These are phyloP conservation scores for Yamadazyma nakazawae DNA, from an alignment of 805 yeast genomes.

Conservation along the genomic window DNA sequence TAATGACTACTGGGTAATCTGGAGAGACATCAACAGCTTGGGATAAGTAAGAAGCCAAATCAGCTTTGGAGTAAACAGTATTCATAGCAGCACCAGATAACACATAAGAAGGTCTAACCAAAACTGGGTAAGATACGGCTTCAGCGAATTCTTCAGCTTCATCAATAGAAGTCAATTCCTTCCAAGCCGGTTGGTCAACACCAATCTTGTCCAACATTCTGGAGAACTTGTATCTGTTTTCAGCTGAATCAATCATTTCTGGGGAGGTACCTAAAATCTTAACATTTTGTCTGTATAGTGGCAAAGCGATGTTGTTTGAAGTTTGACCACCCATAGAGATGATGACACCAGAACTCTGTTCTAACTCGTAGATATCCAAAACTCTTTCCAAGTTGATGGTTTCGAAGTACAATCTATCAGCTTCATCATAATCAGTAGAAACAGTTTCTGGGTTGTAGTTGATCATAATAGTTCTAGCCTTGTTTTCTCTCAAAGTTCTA, in stretches of 20 bases:
- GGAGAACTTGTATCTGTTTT: conserved; percentile 95
- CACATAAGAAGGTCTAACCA: conserved; percentile 97
- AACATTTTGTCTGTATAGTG: conserved; percentile 89
- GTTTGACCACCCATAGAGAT: conserved; percentile 99
- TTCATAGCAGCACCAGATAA: conserved; percentile 99
- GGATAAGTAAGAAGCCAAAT: conserved; percentile 77
- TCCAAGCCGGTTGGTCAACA: conserved; percentile 99
- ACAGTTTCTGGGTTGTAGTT: conserved; percentile 99
- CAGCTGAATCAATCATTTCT: conserved; percentile 97
- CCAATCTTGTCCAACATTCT: conserved; percentile 95
- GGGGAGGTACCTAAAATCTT: conserved; percentile 97
- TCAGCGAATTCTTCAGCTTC: conserved; percentile 94
- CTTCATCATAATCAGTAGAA: conserved; percentile 97
- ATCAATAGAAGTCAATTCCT: conserved; percentile 85
- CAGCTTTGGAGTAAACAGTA: conserved; percentile 87
- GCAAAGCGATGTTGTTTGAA: conserved; percentile 91
- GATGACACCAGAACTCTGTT: conserved; percentile 85
- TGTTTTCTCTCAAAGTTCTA: conserved; percentile 74
- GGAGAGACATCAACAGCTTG: conserved; percentile 98
- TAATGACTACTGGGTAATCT: conserved; percentile 95
- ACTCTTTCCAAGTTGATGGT: conserved; percentile 92
- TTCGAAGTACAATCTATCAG: conserved; percentile 93
- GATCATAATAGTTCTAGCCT: conserved; percentile 90
- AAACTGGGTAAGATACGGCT: conserved; percentile 86
- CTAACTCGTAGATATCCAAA: conserved; percentile 90